A percentile compares a stretch with the other conserved stretches of the same genome.
Conservation (phyloP, 331 rosid species). For the Quercus tomentella region DNA sequence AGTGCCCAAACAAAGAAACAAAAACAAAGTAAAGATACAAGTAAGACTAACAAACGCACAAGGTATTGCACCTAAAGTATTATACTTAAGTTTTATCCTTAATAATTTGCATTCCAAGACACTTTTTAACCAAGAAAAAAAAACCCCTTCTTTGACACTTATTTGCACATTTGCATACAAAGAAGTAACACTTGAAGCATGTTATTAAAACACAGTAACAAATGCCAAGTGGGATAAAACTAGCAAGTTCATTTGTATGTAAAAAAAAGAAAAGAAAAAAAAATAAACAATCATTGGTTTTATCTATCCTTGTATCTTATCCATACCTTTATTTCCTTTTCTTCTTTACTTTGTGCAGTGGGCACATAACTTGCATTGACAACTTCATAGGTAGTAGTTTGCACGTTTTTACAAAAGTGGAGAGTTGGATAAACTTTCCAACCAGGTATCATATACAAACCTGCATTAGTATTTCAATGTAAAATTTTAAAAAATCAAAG, state of each 20-base stretch:
- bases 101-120: not conserved
- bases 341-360: conserved; percentile 26
- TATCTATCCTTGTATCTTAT: not conserved
- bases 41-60: too few species aligned
- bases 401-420: conserved; percentile 46
- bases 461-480: conserved; percentile 17
- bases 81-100: too few species aligned
- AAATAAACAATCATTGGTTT: too few species aligned
- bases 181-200: not conserved
- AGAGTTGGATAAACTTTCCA: conserved; percentile 35
- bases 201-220: too few species aligned
- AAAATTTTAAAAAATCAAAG: not conserved
- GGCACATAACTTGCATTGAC: conserved; percentile 74
- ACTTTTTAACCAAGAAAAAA: not conserved
- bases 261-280: too few species aligned
- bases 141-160: not conserved
- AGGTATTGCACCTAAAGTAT: too few species aligned
- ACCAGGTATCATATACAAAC: conserved; percentile 14
- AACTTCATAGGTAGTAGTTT: conserved; percentile 61
- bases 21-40: too few species aligned
- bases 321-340: conserved; percentile 37
- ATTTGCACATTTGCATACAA: not conserved
- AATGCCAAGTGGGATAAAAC: too few species aligned
- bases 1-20: too few species aligned
- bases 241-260: not conserved